Evolutionary conservation across 202 grass and related monocot genomes (phyloP), one percentile per base, ranked within the genome.

Genomic region (Eragrostis tef): DNA sequence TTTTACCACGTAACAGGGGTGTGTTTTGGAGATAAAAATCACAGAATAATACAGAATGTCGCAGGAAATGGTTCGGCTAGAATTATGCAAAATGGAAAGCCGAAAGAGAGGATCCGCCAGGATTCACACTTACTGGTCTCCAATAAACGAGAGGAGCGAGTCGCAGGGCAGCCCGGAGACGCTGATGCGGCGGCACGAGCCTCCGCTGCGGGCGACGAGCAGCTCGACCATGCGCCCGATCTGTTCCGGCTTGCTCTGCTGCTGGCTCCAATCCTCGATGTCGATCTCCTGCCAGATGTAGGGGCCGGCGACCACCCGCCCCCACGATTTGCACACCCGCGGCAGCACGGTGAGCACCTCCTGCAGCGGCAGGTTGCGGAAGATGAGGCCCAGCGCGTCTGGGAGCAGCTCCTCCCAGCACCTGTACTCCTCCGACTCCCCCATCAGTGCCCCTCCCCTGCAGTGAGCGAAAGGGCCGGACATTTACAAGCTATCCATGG

Each of bases 281-380:
- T 95, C 96, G 67, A 98, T 95, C 58, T 95, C 88, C 80, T 91
- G 92, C 96, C 96, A 98, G 79, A 90, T 91, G 81, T 99, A 99
- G n/a, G 96, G 96, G 13, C 96, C 96, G 1, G 89, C 48, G 6
- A 95, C 92, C 6, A 87, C 90, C 48, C 83, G 65, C 21, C 59
- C 49, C 96, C 96, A 99, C 17, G 93, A 87, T 44, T 92, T 99
- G 89, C 96, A 99, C 39, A 99, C 96, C 60, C 83, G 70, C 15
- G 96, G 96, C 60, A 99, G 69, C 19, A 99, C 90, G n/a, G 87
- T 99, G 79, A 99, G 85, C 57, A 89, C 84, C 78, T 99, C 96
- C 71, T 88, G 83, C 14, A 99, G 87, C 10, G 96, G 83, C 58
- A 99, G 89, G 77, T 99, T 90, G 48, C 93, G 85, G 86, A 96